phyloP scores from a whole-genome alignment of 768 basidiomycete genomes.

The Boletellus emodensis region DNA sequence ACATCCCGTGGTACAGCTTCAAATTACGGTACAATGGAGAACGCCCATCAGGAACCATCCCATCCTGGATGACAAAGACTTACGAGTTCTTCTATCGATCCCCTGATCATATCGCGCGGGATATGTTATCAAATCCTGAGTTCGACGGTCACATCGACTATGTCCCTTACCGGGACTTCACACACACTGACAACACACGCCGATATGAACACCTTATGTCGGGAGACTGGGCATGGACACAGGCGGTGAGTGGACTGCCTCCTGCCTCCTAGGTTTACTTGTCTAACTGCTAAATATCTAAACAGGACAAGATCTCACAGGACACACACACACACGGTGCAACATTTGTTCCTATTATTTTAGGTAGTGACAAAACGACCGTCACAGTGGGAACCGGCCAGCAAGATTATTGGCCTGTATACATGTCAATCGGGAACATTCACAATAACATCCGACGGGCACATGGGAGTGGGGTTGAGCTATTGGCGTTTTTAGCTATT shows the following conservation, averaged over 20 bases:
- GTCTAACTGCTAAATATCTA: background rate
- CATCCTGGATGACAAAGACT: slow-evolving; percentile 23
- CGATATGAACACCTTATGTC: no score
- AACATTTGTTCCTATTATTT: slow-evolving; percentile 13
- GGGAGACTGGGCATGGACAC: no score
- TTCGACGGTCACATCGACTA: no score
- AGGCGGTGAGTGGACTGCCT: no score
- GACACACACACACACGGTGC: slow-evolving; percentile 15
- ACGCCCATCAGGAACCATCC: background rate
- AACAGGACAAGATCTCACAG: slow-evolving; percentile 24
- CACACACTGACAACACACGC: background rate
- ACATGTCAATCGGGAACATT: slow-evolving; percentile 16
- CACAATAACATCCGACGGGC: slow-evolving; percentile 9
- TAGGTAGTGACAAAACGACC: slow-evolving; percentile 18
- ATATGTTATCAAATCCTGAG: slow-evolving; percentile 19
- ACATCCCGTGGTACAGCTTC: background rate
- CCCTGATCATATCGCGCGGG: slow-evolving; percentile 9
- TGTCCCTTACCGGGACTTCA: slow-evolving; percentile 12
- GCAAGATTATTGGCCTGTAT: slow-evolving; percentile 16
- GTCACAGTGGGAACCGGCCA: slow-evolving; percentile 15
- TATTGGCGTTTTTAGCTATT: slow-evolving; percentile 27
- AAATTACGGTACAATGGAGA: background rate
- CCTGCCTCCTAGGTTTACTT: no score
- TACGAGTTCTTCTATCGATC: slow-evolving; percentile 29
- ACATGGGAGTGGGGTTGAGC: slow-evolving; percentile 9